phyloP scores from a whole-genome alignment of 495 filamentous ascomycete genomes.

The Bombardia bombarda region DNA sequence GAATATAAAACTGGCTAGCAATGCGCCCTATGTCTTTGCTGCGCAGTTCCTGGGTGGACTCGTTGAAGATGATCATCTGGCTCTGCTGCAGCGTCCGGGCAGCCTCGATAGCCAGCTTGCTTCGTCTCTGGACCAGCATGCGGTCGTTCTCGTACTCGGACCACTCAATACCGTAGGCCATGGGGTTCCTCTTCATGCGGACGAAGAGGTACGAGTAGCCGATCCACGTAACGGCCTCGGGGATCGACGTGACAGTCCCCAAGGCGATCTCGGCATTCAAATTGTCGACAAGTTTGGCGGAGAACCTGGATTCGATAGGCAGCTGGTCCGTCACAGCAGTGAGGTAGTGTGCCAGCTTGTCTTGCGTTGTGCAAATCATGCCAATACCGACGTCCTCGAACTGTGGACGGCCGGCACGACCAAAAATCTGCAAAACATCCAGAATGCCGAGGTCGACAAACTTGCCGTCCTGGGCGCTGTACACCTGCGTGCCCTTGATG shows the following conservation, averaged over 20 bases:
- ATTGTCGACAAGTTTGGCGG: constrained; percentile 85
- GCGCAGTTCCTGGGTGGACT: constrained; percentile 78
- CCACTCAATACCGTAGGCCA: constrained; percentile 94
- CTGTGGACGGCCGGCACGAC: constrained; percentile 93
- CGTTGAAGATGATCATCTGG: constrained; percentile 99
- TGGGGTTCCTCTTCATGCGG: constrained; percentile 85
- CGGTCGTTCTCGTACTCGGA: constrained; percentile 84
- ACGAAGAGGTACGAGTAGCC: constrained; percentile 97
- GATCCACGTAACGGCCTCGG: constrained; percentile 91
- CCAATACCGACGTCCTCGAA: constrained; percentile 95
- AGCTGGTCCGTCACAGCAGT: constrained; percentile 89
- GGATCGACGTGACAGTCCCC: constrained; percentile 91
- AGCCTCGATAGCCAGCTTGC: constrained; percentile 78
- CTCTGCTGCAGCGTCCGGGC: constrained; percentile 77
- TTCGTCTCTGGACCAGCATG: constrained; percentile 68
- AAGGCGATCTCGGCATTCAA: constrained; percentile 91
- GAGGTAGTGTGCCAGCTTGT: constrained; percentile 88
- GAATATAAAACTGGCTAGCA: constrained; percentile 93
- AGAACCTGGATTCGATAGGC: constrained; percentile 93
- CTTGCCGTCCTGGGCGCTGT: constrained; percentile 91
- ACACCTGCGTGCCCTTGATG: constrained; percentile 96
- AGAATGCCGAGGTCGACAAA: constrained; percentile 96
- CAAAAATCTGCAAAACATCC: constrained; percentile 97
- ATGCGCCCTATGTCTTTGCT: constrained; percentile 94
- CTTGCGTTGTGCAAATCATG: constrained; percentile 90